Conservation (phyloP, 129 eudicot species). For the Oenanthe sinensis region DNA sequence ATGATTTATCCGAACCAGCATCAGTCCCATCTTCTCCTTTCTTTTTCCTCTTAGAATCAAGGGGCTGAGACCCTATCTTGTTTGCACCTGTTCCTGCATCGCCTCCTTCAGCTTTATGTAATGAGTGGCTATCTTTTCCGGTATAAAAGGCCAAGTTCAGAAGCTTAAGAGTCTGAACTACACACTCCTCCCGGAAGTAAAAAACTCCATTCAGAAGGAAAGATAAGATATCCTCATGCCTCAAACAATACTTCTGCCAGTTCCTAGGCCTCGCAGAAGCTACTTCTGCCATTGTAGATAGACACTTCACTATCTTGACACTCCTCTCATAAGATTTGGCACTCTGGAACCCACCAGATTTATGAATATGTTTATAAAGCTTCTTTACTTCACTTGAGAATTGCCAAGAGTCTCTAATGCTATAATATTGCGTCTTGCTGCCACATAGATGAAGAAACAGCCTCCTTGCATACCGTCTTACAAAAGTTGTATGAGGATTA, state of each 20-base stretch:
- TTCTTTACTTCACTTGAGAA: constrained; percentile 87
- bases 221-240: constrained; percentile 81
- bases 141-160: constrained; percentile 76
- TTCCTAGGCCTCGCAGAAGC: constrained; percentile 92
- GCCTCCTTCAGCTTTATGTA: constrained; percentile 64
- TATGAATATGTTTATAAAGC: constrained; percentile 76
- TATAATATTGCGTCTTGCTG: constrained; percentile 94
- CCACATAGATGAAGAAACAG: constrained; percentile 95
- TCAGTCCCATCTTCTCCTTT: constrained; percentile 84
- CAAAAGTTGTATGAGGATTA: constrained; percentile 68
- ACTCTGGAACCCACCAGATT: constrained; percentile 85
- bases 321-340: constrained; percentile 88
- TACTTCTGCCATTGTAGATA: constrained; percentile 92
- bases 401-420: constrained; percentile 93
- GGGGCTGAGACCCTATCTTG: constrained; percentile 57
- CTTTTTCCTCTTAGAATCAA: constrained; percentile 88
- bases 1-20: constrained; percentile 64
- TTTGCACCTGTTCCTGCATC: constrained; percentile 49
- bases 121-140: constrained; percentile 65
- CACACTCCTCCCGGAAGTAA: constrained; percentile 86
- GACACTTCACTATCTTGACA: constrained; percentile 84
- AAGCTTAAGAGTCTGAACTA: constrained; percentile 76
- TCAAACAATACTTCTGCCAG: constrained; percentile 95
- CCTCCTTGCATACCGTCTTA: constrained; percentile 92
- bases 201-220: constrained; percentile 73